Conservation (phyloP, 2,329 filamentous ascomycete species). For the Coniochaeta sp. region DNA sequence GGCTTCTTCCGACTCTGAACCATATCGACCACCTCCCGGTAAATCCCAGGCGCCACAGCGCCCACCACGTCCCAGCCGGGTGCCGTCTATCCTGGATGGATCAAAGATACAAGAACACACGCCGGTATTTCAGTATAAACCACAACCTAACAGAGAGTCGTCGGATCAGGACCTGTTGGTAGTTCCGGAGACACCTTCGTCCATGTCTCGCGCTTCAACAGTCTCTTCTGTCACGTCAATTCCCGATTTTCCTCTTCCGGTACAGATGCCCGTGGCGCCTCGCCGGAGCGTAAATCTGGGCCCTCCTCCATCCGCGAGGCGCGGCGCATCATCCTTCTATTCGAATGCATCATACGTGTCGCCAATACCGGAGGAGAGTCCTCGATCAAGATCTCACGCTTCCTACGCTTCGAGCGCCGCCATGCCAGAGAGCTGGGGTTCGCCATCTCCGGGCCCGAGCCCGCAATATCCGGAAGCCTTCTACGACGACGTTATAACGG, state of each 20-base stretch:
- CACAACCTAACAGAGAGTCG: conserved; percentile 27
- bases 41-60: conserved; percentile 46
- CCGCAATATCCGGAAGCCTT: conserved; percentile 39
- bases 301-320: conserved; percentile 52
- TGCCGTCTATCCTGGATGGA: conserved; percentile 51
- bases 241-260: conserved; percentile 49
- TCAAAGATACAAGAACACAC: conserved; percentile 49
- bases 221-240: conserved; percentile 48
- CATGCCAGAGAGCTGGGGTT: conserved; percentile 62
- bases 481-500: conserved; percentile 41
- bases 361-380: conserved; percentile 67
- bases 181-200: conserved; percentile 39
- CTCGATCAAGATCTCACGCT: conserved; percentile 46
- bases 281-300: conserved; percentile 48
- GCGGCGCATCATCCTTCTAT: conserved; percentile 58
- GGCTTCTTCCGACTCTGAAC: conserved; percentile 24
- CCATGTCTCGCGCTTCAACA: conserved; percentile 44
- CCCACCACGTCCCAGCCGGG: conserved; percentile 52
- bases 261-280: conserved; percentile 19
- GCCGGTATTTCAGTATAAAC: conserved; percentile 42
- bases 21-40: conserved; percentile 44
- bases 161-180: conserved; percentile 29
- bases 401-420: conserved; percentile 68
- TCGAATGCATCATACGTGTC: conserved; percentile 62
- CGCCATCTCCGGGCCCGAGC: conserved; percentile 36